Conservation (phyloP, 441 rosid genomes). For the Pelargonium myrrhifolium region DNA sequence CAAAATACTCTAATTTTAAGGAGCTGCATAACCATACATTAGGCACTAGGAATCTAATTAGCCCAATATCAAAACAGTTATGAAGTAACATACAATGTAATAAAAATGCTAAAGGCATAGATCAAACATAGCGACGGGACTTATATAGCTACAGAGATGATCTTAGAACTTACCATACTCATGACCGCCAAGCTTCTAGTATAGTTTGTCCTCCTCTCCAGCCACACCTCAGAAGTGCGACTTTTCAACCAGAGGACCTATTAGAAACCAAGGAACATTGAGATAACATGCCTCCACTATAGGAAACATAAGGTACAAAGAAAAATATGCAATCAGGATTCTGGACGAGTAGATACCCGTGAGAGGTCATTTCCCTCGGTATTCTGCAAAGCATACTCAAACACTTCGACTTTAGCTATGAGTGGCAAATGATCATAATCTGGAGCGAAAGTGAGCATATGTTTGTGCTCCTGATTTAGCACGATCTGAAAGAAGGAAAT, state of each 20-base stretch:
- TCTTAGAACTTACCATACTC: constrained; percentile 76
- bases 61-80: not conserved
- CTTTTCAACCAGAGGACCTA: constrained; percentile 99
- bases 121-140: not conserved
- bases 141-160: not conserved
- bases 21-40: not conserved
- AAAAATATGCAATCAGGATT: constrained; percentile 10
- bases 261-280: constrained; percentile 18
- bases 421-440: constrained; percentile 95
- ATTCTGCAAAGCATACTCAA: constrained; percentile 76
- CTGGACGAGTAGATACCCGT: constrained; percentile 44
- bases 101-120: not conserved
- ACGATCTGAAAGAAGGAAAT: constrained; percentile 53
- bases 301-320: too few relatives aligned
- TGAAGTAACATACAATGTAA: not conserved
- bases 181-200: constrained; percentile 97
- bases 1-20: not conserved
- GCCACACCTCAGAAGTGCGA: constrained; percentile 97
- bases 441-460: constrained; percentile 88
- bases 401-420: constrained; percentile 90
- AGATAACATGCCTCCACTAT: too few relatives aligned
- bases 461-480: constrained; percentile 87
- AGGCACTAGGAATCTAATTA: not conserved
- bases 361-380: constrained; percentile 96
- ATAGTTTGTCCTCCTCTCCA: constrained; percentile 95